Base-by-base conservation (phyloP, 257 asterid species). In the Gardenia jasminoides region DNA sequence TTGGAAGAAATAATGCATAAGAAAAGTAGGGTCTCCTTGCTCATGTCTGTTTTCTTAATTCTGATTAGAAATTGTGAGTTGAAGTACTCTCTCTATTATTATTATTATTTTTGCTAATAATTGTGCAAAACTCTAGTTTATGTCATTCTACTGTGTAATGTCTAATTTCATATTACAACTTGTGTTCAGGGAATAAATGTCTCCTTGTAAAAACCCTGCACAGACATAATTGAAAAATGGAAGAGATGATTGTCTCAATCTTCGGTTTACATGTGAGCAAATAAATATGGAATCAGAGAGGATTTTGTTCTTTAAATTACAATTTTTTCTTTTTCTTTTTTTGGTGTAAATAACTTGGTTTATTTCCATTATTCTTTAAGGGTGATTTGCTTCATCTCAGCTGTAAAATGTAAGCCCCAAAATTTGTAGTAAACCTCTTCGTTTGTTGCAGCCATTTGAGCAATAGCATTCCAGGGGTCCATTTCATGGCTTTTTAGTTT, bases 201-300 rank as follows among this genome's bases (percentile, higher is more conserved):
- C 24, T 62, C 16, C 28, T 30, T 9, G 43, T 65, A 12, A 65
- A 65, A 65, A 65, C 70, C 33, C 33, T 6, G 1, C 17, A 41
- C 2, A 67, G 28, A 44, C 31, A 10, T 64, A 54, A 33, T 77
- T 19, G 10, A 43, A 43, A 70, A 43, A 71, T 71, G 33, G 48
- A 20, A 43, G 39, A 8, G 20, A 79, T 64, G 77, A 72, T 79
- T 33, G 74, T 64, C 74, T 2, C 66, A 72, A 72, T 72, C 82
- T 62, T 28, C 76, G 10, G 11, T 47, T 71, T 62, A 48, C 30
- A 48, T 54, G 67, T 54, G 67, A 69, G 16, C 65, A 54, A n/a
- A 39, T 78, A 68, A 78, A 39, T 54, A 48, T 26, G 56, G 52
- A 36, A 16, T 26, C 8, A 2, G 39, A 15, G 48, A 64, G 24